phyloP scores from a whole-genome alignment of 345 rosid genomes.

The Raphanus sativus region DNA sequence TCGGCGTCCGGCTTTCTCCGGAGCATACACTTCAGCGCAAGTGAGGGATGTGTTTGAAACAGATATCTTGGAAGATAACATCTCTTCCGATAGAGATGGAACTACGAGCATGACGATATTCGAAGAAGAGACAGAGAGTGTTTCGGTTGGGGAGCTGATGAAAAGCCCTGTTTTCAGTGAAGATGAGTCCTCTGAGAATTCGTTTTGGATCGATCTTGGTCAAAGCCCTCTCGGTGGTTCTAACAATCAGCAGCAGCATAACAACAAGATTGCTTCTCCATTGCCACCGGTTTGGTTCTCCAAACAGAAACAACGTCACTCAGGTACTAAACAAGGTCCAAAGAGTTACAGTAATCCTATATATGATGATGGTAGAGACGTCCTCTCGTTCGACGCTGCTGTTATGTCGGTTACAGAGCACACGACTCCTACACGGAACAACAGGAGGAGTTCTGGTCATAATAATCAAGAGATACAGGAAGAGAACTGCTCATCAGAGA shows the following conservation, averaged over 20 bases:
- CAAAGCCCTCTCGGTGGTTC: slow-evolving; percentile 89
- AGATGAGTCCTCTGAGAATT: slow-evolving; percentile 90
- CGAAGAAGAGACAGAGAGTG: slow-evolving; percentile 92
- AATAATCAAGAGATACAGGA: slow-evolving; percentile 63
- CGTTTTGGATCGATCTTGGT: slow-evolving; percentile 95
- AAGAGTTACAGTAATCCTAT: slow-evolving; percentile 74
- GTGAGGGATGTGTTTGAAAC: slow-evolving; percentile 90
- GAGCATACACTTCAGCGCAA: slow-evolving; percentile 81
- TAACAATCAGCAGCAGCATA: slow-evolving; percentile 39
- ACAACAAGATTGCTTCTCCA: slow-evolving; percentile 59
- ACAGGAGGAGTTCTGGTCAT: slow-evolving; percentile 34
- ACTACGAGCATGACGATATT: slow-evolving; percentile 67
- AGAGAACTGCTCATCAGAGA: slow-evolving; percentile 52
- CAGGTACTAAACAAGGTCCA: slow-evolving; percentile 43
- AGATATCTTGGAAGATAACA: slow-evolving; percentile 74
- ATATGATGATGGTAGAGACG: slow-evolving; percentile 61
- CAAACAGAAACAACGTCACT: slow-evolving; percentile 57
- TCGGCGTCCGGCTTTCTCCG: slow-evolving; percentile 90
- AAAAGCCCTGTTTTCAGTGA: slow-evolving; percentile 95
- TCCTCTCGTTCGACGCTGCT: slow-evolving; percentile 79
- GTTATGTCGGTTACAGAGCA: slow-evolving; percentile 55
- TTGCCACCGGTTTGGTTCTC: slow-evolving; percentile 72
- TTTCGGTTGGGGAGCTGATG: slow-evolving; percentile 92
- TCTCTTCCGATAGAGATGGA: slow-evolving; percentile 81
- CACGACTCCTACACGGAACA: slow-evolving; percentile 34